Conservation (phyloP, 202 grass and related monocot genomes). For the Brachypodium distachyon region DNA sequence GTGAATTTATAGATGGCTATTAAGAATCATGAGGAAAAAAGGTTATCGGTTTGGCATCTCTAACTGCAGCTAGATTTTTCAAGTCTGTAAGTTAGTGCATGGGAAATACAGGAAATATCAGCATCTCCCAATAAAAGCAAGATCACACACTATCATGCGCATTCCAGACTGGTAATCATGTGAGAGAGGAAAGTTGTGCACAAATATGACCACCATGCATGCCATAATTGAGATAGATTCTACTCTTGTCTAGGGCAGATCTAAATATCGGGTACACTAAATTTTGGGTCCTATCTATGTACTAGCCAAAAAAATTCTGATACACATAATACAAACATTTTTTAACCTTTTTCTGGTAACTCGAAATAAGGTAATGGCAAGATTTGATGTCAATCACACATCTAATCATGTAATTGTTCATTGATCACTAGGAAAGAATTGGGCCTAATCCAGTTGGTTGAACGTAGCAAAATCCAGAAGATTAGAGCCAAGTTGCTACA, state of each 20-base stretch:
- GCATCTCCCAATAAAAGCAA: conserved; percentile 2
- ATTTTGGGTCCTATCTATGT: conserved; percentile 10
- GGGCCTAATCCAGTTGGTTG: background rate
- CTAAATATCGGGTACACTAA: conserved; percentile 9
- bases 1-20: no score
- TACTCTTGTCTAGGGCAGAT: background rate
- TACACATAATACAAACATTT: no score
- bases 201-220: conserved; percentile 17
- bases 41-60: background rate
- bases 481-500: conserved; percentile 30
- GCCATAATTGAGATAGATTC: conserved; percentile 33
- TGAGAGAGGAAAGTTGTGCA: conserved; percentile 7
- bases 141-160: background rate
- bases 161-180: conserved; percentile 33
- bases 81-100: conserved; percentile 5
- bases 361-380: background rate
- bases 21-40: no score
- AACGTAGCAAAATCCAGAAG: conserved; percentile 41
- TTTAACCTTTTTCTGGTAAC: no score
- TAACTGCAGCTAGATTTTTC: background rate
- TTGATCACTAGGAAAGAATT: background rate
- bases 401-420: background rate
- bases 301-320: background rate
- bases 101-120: conserved; percentile 24
- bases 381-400: background rate